Base-by-base conservation (phyloP, 176 grass and related monocot genomes). In the Zoysia japonica region DNA sequence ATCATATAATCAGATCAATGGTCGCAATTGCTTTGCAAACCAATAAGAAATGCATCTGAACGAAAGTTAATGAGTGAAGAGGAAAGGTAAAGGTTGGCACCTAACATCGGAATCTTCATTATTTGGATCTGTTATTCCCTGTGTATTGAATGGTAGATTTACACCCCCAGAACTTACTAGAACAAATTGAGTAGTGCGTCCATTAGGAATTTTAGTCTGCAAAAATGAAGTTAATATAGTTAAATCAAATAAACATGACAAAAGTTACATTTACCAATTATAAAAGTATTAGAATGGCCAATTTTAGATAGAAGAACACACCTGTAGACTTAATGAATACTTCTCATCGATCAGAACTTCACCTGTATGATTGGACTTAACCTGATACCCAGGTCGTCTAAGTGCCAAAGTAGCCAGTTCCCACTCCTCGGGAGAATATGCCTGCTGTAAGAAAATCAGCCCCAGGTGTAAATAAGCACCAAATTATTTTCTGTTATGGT, bases 131-230 rank as follows among this genome's bases (percentile, higher is more conserved):
- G 37, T 78, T 47, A 67, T 68, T 61, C 84, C 90, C 4, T 82
- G 80, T 60, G 90, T 99, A 47, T 71, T 86, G 78, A 93, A 90
- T 52, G 92, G 90, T 76, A 95, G 53, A 85, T 77, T 99, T 70
- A 47, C 28, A 64, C 90, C 89, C 37, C 53, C 19, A 47, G 90
- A 92, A 84, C 77, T 90, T 60, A 84, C 82, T 82, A 95, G 77
- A 68, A 99, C 89, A 89, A 95, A 99, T 82, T 93, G 92, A 85
- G 90, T 87, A 65, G 78, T 87, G 39, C 78, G 81, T 47, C 96
- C 96, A 83, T 68, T 44, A n/a, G 92, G 96, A 91, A 99, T 89
- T 95, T 95, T 99, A 0, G 76, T 84, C 96, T 99, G 82, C 53
- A 7, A 77, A 81, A 38, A 77, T 17, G 73, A 70, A 47, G 65